Evolutionary conservation across 805 yeast genomes (phyloP).

Genomic region (Kazachstania viticola): DNA sequence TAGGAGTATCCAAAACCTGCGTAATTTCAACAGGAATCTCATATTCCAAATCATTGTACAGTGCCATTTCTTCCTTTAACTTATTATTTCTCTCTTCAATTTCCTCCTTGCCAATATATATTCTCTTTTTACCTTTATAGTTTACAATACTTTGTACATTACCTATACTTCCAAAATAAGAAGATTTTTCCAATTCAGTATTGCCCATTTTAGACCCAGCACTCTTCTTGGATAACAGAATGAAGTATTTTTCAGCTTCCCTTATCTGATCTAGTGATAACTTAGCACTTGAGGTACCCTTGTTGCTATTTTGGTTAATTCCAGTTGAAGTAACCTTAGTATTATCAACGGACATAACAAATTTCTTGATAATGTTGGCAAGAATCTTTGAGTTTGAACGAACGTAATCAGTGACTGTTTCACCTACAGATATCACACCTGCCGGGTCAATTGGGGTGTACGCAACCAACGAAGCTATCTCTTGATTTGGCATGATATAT

Average conservation of each 20-base stretch:
- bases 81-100: conserved; percentile 9
- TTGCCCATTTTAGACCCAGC: neutral
- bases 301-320: neutral
- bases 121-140: conserved; percentile 4
- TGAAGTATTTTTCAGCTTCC: neutral
- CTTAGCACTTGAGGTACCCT: neutral
- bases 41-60: conserved; percentile 10
- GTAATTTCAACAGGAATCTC: conserved; percentile 4
- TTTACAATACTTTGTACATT: conserved; percentile 3
- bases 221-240: neutral
- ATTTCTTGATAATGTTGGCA: conserved; percentile 40
- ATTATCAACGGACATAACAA: conserved; percentile 1
- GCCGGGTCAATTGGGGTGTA: conserved; percentile 46
- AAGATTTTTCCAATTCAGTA: conserved; percentile 2
- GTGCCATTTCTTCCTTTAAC: conserved; percentile 7
- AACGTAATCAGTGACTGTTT: conserved; percentile 41
- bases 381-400: conserved; percentile 46
- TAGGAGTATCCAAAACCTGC: no score
- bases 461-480: conserved; percentile 50
- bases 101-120: conserved; percentile 5
- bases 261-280: conserved; percentile 5
- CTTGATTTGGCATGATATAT: conserved; percentile 73
- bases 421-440: conserved; percentile 40
- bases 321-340: neutral
- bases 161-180: conserved; percentile 7